These are phyloP conservation scores for Rhodocollybia butyracea DNA, from an alignment of 768 basidiomycete species.

Conservation along the genomic window DNA sequence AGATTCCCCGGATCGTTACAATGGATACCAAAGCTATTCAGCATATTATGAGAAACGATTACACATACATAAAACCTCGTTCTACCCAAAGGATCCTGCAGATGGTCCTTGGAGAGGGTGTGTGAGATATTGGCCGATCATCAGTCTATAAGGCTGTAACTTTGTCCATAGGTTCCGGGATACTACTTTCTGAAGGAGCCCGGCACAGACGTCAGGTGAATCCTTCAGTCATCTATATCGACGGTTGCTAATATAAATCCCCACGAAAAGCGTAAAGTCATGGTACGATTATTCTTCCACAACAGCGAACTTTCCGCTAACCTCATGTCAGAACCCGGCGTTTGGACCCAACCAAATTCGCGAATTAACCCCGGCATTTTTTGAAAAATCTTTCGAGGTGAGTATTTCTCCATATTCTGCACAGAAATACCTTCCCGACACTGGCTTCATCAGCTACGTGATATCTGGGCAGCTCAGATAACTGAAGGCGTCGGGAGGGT, in stretches of 20 bases:
- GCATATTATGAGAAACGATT: background rate
- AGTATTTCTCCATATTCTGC: background rate
- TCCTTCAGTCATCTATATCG: background rate
- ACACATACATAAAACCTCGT: background rate
- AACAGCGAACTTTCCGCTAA: too few relatives aligned
- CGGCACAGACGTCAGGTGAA: constrained; percentile 15
- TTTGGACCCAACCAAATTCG: constrained; percentile 41
- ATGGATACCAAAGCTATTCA: background rate
- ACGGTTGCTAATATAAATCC: background rate
- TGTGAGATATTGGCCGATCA: background rate
- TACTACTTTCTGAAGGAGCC: background rate
- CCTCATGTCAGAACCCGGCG: constrained; percentile 50
- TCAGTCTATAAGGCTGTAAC: background rate
- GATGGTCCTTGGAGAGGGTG: background rate
- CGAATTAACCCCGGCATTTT: constrained; percentile 32
- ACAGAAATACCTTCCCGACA: background rate
- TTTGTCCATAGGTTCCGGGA: background rate
- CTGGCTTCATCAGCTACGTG: constrained; percentile 25
- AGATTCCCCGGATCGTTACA: background rate
- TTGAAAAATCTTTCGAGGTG: constrained; percentile 33
- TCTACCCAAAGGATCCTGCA: background rate
- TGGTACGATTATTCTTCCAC: background rate
- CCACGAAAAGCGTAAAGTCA: background rate
- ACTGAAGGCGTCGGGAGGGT: constrained; percentile 17
- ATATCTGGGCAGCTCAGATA: constrained; percentile 25